These are phyloP conservation scores for Udeniomyces megalosporus DNA, from an alignment of 768 basidiomycete genomes.

Conservation along the genomic window DNA sequence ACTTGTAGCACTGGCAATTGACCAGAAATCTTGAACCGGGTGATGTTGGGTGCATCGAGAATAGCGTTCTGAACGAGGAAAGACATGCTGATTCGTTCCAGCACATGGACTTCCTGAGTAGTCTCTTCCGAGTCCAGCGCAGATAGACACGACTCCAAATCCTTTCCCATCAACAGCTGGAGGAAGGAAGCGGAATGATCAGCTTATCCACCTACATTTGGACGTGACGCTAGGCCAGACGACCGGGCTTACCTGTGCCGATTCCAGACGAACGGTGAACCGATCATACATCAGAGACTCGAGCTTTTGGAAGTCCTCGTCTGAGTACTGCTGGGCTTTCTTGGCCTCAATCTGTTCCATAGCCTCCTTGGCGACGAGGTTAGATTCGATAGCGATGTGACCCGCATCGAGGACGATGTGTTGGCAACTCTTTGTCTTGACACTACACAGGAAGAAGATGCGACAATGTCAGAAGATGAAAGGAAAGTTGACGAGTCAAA, in stretches of 20 bases:
- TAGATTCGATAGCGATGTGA: conserved; percentile 82
- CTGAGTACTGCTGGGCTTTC: conserved; percentile 63
- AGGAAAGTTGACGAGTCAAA: neutral
- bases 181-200: neutral
- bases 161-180: conserved; percentile 77
- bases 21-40: conserved; percentile 79
- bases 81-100: conserved; percentile 82
- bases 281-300: conserved; percentile 95
- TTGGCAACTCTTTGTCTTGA: conserved; percentile 58
- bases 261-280: conserved; percentile 59
- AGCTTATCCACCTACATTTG: neutral
- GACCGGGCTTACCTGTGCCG: conserved; percentile 58
- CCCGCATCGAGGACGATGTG: conserved; percentile 90
- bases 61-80: conserved; percentile 85
- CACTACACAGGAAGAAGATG: conserved; percentile 33
- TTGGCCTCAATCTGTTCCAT: conserved; percentile 65
- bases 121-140: conserved; percentile 47
- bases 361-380: conserved; percentile 68
- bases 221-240: neutral
- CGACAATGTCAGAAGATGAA: neutral
- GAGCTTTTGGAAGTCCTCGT: conserved; percentile 68
- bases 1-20: conserved; percentile 71
- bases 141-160: conserved; percentile 60
- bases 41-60: conserved; percentile 59
- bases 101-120: conserved; percentile 52